These are phyloP conservation scores for Amanita brunnescens DNA, from an alignment of 768 basidiomycete species.

Conservation along the genomic window DNA sequence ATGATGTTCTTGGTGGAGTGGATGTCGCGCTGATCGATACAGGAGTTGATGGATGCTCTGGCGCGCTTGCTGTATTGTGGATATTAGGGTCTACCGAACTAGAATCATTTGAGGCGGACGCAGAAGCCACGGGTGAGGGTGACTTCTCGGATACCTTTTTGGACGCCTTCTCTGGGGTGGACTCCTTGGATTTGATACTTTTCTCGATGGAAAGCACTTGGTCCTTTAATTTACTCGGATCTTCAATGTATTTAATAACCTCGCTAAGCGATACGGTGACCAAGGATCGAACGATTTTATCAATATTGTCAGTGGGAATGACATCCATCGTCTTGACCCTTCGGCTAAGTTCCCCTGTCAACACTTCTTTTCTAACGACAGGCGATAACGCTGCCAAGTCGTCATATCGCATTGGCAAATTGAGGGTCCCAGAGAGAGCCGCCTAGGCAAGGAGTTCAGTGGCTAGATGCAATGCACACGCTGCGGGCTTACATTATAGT, in stretches of 20 bases:
- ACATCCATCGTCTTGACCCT: slow-evolving; percentile 52
- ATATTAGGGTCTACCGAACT: slow-evolving; percentile 55
- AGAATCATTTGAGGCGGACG: slow-evolving; percentile 62
- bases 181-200: slow-evolving; percentile 12
- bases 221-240: slow-evolving; percentile 53
- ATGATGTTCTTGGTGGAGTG: slow-evolving; percentile 78
- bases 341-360: slow-evolving; percentile 75
- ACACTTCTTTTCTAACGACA: slow-evolving; percentile 79
- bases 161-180: slow-evolving; percentile 26
- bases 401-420: slow-evolving; percentile 81
- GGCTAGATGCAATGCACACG: slow-evolving; percentile 6
- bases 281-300: slow-evolving; percentile 63
- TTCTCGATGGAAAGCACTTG: slow-evolving; percentile 42
- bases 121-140: slow-evolving; percentile 40
- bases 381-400: slow-evolving; percentile 76
- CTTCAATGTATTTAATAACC: slow-evolving; percentile 69
- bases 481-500: slow-evolving; percentile 58
- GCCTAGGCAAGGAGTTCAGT: slow-evolving; percentile 37
- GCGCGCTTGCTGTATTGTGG: slow-evolving; percentile 73
- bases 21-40: slow-evolving; percentile 72
- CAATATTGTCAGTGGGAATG: slow-evolving; percentile 48
- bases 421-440: slow-evolving; percentile 70
- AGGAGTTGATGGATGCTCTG: slow-evolving; percentile 83
- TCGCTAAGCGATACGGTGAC: slow-evolving; percentile 65
- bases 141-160: slow-evolving; percentile 38